A percentile compares a stretch with the other conserved stretches of the same genome.
These are phyloP conservation scores for Hyaloscypha bicolor DNA, from an alignment of 495 filamentous ascomycete genomes.

Conservation along the genomic window DNA sequence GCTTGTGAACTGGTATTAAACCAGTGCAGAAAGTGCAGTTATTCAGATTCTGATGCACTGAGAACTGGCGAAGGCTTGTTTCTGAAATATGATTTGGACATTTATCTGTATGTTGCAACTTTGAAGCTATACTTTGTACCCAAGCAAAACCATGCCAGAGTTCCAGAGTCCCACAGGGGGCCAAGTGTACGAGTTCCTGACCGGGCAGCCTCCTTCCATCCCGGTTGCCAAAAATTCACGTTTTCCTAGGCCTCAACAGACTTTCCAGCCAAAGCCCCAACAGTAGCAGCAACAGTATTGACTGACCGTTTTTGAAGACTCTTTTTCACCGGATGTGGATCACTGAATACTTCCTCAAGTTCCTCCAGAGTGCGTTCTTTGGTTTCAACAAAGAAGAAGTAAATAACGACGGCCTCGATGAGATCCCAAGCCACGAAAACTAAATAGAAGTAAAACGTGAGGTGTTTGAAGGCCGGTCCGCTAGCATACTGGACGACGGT, in stretches of 20 bases:
- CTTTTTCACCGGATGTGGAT: conserved; percentile 53
- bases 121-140: too few relatives aligned
- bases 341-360: conserved; percentile 63
- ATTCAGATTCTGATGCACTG: too few relatives aligned
- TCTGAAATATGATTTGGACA: too few relatives aligned
- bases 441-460: conserved; percentile 58
- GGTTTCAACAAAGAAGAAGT: conserved; percentile 27
- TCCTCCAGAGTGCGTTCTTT: conserved; percentile 55
- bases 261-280: conserved; percentile 9
- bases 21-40: too few relatives aligned
- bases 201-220: too few relatives aligned
- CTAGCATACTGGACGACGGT: conserved; percentile 48
- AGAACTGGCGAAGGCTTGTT: too few relatives aligned
- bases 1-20: too few relatives aligned
- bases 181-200: too few relatives aligned
- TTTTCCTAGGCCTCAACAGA: not conserved
- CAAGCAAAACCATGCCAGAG: too few relatives aligned
- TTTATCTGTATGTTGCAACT: too few relatives aligned
- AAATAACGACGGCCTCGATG: conserved; percentile 24
- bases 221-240: too few relatives aligned
- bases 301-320: conserved; percentile 47
- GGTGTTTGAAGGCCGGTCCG: conserved; percentile 55
- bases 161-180: too few relatives aligned
- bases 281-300: conserved; percentile 30
- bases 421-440: conserved; percentile 27